A percentile compares a stretch with the other conserved stretches of the same genome.
Conservation (phyloP, 2,329 filamentous ascomycete genomes). For the Juglanconis sp. region DNA sequence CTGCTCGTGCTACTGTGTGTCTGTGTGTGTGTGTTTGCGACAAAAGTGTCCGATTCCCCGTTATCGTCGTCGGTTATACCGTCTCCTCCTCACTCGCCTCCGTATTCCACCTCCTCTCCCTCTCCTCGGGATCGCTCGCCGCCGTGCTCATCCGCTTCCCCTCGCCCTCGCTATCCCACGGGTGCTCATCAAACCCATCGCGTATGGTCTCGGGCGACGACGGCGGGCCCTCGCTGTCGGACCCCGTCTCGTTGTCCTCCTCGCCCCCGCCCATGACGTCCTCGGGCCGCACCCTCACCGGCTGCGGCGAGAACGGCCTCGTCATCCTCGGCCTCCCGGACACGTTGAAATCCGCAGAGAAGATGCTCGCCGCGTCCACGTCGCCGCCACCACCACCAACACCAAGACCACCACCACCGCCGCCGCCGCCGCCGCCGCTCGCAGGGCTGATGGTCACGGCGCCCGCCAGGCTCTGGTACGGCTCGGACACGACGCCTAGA, state of each 20-base stretch:
- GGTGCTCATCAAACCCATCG: conserved; percentile 9
- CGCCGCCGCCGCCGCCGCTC: conserved; percentile 16
- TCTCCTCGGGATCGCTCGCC: conserved; percentile 17
- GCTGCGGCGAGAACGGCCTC: conserved; percentile 60
- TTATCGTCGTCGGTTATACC: not conserved
- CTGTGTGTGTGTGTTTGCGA: not conserved
- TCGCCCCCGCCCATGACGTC: conserved; percentile 25
- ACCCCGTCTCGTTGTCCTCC: conserved; percentile 20
- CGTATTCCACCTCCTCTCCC: conserved; percentile 17
- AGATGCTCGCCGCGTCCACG: conserved; percentile 41
- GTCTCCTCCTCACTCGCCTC: conserved; percentile 2
- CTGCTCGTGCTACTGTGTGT: not conserved
- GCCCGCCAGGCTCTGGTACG: conserved; percentile 56
- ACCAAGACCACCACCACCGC: no score
- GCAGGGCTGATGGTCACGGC: conserved; percentile 36
- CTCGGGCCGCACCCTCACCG: conserved; percentile 30
- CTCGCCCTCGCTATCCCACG: conserved; percentile 1
- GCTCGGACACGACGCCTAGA: conserved; percentile 48
- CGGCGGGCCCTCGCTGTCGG: conserved; percentile 21
- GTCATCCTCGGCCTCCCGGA: conserved; percentile 52
- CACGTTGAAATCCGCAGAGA: conserved; percentile 41
- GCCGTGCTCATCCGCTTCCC: conserved; percentile 19
- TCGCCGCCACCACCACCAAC: conserved; percentile 29
- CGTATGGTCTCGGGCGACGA: conserved; percentile 13
- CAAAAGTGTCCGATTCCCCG: not conserved